These are phyloP conservation scores for Beta lomatogona DNA, from an alignment of 179 eudicot genomes.

Conservation along the genomic window DNA sequence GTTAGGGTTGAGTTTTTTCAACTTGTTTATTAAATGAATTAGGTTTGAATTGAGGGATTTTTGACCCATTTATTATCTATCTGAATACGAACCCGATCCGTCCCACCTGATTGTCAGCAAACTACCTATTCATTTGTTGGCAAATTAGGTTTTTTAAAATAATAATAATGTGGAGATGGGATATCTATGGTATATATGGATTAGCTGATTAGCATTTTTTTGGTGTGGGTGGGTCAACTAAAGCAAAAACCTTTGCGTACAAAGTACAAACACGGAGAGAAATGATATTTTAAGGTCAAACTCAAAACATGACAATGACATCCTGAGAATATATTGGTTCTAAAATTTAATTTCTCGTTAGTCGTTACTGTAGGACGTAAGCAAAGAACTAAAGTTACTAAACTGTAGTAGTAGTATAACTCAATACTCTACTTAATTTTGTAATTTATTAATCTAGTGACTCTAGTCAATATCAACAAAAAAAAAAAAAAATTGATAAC, in stretches of 20 bases:
- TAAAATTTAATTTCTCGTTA: not conserved
- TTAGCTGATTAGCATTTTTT: not conserved
- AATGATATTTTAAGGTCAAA: not conserved
- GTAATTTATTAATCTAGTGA: not conserved
- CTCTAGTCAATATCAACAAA: too few species aligned
- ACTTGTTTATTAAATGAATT: too few species aligned
- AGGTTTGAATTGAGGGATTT: too few species aligned
- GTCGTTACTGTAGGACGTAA: not conserved
- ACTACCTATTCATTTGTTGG: too few species aligned
- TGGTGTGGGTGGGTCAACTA: constrained; percentile 30
- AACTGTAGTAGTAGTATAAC: not conserved
- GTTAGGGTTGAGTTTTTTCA: too few species aligned
- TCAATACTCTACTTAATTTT: not conserved
- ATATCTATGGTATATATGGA: not conserved
- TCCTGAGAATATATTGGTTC: not conserved
- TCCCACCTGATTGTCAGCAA: too few species aligned
- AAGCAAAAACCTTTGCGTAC: constrained; percentile 11
- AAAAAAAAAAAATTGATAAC: too few species aligned
- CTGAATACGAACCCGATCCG: too few species aligned
- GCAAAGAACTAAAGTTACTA: not conserved
- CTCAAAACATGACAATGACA: constrained; percentile 19
- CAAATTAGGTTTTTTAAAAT: too few species aligned
- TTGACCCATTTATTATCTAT: too few species aligned
- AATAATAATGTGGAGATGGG: not conserved
- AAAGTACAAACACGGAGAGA: constrained; percentile 11